Evolutionary conservation across 371 early-diverging fungal species (phyloP).

Genomic region (Saksenaea vasiformis): DNA sequence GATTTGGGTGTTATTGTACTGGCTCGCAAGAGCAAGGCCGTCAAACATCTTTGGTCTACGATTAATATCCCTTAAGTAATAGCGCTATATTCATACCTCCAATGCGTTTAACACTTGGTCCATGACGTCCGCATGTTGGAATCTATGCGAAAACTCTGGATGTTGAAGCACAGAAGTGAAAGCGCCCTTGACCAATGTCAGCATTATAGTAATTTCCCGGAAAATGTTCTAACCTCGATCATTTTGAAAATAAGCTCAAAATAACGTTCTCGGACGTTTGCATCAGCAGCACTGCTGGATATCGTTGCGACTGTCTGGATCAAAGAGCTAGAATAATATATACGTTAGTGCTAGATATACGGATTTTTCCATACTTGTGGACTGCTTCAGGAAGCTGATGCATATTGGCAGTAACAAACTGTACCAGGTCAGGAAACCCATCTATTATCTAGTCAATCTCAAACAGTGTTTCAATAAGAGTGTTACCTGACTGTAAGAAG

Average conservation of each 20-base stretch:
- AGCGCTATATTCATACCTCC: conserved; percentile 49
- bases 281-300: conserved; percentile 58
- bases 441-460: conserved; percentile 25
- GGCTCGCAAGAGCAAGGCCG: conserved; percentile 74
- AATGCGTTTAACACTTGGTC: conserved; percentile 65
- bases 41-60: conserved; percentile 59
- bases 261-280: conserved; percentile 52
- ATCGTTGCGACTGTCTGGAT: conserved; percentile 69
- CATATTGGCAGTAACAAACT: conserved; percentile 63
- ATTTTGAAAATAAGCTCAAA: conserved; percentile 58
- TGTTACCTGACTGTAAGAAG: conserved; percentile 60
- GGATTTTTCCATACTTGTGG: conserved; percentile 51
- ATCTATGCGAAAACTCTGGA: conserved; percentile 60
- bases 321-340: conserved; percentile 45
- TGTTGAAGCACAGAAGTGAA: conserved; percentile 55
- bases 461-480: not conserved
- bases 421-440: conserved; percentile 60
- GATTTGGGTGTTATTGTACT: conserved; percentile 60
- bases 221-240: conserved; percentile 45
- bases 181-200: conserved; percentile 35
- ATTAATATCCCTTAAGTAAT: not conserved
- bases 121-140: conserved; percentile 59
- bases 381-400: conserved; percentile 64
- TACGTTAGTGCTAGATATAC: not conserved
- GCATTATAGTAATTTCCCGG: not conserved